Percentiles rank a stretch among this genome's conserved stretches.
Conservation (phyloP, 192 early-diverging fungal genomes). For the Linnemannia zychae region DNA sequence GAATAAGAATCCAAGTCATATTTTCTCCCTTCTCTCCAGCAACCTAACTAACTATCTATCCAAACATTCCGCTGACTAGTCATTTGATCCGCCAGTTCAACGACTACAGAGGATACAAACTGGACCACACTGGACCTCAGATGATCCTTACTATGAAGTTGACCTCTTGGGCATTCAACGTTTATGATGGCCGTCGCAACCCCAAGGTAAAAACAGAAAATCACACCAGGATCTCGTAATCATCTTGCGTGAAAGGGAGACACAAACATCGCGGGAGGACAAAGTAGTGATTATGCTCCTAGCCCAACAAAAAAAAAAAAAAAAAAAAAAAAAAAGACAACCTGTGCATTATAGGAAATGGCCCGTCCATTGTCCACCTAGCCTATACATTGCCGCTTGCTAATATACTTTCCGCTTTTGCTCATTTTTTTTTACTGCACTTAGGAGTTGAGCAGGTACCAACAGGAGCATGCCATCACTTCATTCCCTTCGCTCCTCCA, state of each 20-base stretch:
- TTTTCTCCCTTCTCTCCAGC: too few relatives aligned
- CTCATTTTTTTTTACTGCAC: background rate
- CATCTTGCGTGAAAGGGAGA: background rate
- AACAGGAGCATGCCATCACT: slow-evolving; percentile 71
- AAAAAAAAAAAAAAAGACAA: background rate
- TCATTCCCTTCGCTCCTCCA: slow-evolving; percentile 77
- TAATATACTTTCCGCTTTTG: slow-evolving; percentile 1
- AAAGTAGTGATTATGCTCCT: background rate
- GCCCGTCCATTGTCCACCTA: background rate
- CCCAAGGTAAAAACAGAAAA: slow-evolving; percentile 27
- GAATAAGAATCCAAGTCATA: too few relatives aligned
- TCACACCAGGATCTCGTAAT: background rate
- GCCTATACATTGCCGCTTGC: background rate
- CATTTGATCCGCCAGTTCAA: slow-evolving; percentile 65
- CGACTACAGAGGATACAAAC: slow-evolving; percentile 61
- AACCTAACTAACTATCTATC: too few relatives aligned
- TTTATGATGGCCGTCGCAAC: slow-evolving; percentile 79
- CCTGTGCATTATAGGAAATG: background rate
- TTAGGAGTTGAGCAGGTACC: slow-evolving; percentile 75
- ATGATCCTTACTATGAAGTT: slow-evolving; percentile 97
- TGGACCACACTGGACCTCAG: slow-evolving; percentile 92
- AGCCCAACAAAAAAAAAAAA: background rate
- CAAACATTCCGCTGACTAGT: slow-evolving; percentile 25
- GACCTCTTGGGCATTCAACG: slow-evolving; percentile 88
- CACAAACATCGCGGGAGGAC: background rate